Conservation (phyloP, 768 basidiomycete genomes). For the Hirschioporus abietinus region DNA sequence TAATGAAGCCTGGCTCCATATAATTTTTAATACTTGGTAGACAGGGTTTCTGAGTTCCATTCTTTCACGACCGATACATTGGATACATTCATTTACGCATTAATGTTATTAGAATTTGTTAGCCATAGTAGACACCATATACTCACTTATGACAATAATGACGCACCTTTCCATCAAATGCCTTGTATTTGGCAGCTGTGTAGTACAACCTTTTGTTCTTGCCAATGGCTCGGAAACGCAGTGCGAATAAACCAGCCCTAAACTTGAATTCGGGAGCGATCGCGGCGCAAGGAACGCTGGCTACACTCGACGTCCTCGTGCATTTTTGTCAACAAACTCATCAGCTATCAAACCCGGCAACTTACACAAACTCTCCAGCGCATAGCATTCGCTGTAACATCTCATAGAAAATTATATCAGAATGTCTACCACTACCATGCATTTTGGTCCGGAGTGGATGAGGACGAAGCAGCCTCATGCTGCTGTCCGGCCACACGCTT, state of each 20-base stretch:
- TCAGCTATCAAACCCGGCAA: neutral
- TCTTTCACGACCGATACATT: neutral
- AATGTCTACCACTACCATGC: slow-evolving; percentile 67
- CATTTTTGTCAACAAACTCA: neutral
- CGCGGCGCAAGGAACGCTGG: too few species aligned
- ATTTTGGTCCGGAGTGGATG: slow-evolving; percentile 94
- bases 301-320: neutral
- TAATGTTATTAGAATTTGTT: neutral
- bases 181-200: neutral
- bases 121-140: neutral
- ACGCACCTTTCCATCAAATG: neutral
- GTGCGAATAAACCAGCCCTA: neutral
- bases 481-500: slow-evolving; percentile 44
- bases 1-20: slow-evolving; percentile 6
- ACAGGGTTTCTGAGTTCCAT: neutral
- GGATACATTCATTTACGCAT: neutral
- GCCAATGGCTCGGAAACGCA: neutral
- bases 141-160: slow-evolving; percentile 1
- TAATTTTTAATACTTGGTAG: too few species aligned
- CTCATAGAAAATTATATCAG: slow-evolving; percentile 15
- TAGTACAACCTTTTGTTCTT: too few species aligned
- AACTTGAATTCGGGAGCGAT: neutral
- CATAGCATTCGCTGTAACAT: neutral
- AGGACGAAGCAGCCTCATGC: slow-evolving; percentile 60
- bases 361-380: neutral